Conservation (phyloP, 2,329 filamentous ascomycete genomes). For the Cercospora zeina region DNA sequence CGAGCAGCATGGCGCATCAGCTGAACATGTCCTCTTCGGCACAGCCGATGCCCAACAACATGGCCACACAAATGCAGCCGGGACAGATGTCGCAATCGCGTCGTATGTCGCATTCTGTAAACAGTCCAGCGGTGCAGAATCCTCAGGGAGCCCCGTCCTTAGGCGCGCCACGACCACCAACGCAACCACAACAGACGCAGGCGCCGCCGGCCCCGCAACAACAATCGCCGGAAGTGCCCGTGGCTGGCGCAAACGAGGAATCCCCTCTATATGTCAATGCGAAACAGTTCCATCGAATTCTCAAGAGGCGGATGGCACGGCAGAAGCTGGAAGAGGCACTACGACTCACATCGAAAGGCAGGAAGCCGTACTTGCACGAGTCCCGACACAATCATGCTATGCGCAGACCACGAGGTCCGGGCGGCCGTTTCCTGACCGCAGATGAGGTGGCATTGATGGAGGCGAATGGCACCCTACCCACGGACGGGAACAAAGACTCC, state of each 20-base stretch:
- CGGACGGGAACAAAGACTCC: conserved; percentile 42
- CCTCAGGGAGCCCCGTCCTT: conserved; percentile 39
- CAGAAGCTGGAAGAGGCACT: conserved; percentile 93
- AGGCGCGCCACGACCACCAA: conserved; percentile 70
- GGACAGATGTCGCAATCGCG: conserved; percentile 50
- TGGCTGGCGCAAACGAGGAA: conserved; percentile 73
- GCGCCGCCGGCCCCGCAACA: conserved; percentile 55
- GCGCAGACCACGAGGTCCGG: conserved; percentile 88
- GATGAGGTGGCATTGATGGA: conserved; percentile 94
- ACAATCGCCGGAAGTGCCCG: conserved; percentile 73
- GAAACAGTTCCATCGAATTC: conserved; percentile 95
- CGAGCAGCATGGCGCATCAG: conserved; percentile 48
- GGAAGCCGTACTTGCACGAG: conserved; percentile 96
- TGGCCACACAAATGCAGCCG: conserved; percentile 46
- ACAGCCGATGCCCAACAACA: conserved; percentile 55
- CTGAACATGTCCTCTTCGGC: conserved; percentile 54
- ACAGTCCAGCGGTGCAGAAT: conserved; percentile 61
- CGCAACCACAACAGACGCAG: conserved; percentile 59
- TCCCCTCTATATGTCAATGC: conserved; percentile 97
- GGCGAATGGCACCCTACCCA: conserved; percentile 50
- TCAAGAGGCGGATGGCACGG: conserved; percentile 88
- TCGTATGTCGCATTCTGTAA: conserved; percentile 72
- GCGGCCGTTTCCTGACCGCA: conserved; percentile 91
- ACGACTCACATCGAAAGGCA: conserved; percentile 86
- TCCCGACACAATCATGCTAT: conserved; percentile 98